Evolutionary conservation across 768 basidiomycete species (phyloP), one percentile per base, ranked within the genome.

Genomic region (Solioccasus polychromus): DNA sequence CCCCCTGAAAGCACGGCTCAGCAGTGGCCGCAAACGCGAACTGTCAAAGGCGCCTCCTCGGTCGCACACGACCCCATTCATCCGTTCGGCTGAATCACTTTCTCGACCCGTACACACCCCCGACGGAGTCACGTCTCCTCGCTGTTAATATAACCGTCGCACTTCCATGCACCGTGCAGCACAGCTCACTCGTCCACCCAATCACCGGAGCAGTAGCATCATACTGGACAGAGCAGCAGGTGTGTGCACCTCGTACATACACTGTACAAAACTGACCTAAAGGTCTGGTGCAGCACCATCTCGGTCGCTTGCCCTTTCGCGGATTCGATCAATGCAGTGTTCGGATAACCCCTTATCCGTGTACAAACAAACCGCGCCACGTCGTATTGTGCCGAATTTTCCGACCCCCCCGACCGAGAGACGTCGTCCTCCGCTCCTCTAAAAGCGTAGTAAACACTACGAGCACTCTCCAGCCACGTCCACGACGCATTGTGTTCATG

Each of bases 301-400:
- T n/a, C n/a, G 18, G 28, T 39, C 19, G 44, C 31, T 47, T 44
- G 32, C 42, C 44, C 44, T 15, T 51, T 54, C 31, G 19, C 28
- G 36, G 26, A 39, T 48, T 52, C 31, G 57, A 59, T 64, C 62
- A 59, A 50, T n/a, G 44, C 52, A 31, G 51, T 55, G 45, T 51
- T 42, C 37, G 45, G 50, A 43, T 52, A 53, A 54, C 44, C 50
- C 47, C 63, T 67, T 65, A 63, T 65, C 60, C 48, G 26, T 18
- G 40, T 18, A 53, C 59, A 68, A 66, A 68, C 47, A 68, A 66
- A 50, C 50, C 63, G 64, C 54, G 44, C 56, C 45, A 37, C 39
- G 3, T 35, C 39, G 38, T 35, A 39, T 50, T 41, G 32, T 18
- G 23, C 50, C 53, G 42, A 49, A 48, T 55, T 47, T 10, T 48